Base-by-base conservation (phyloP, 805 yeast genomes). In the Saturnispora dispora region DNA sequence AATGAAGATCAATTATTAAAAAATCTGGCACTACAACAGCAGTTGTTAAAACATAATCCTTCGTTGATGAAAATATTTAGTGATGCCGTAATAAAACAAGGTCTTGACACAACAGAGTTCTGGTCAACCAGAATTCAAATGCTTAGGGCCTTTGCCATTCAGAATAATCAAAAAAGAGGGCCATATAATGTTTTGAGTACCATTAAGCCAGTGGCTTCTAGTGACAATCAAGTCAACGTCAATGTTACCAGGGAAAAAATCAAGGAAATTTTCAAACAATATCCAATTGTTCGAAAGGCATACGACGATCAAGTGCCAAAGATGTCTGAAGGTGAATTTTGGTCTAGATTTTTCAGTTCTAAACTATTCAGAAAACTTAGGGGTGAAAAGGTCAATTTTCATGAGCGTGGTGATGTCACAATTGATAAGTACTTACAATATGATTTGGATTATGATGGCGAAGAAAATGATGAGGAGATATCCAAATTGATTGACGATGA, bases 331-430 rank as follows among this genome's bases (percentile, higher is more conserved):
- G 90, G 91, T 41, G 96, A 86, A 62, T 93, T 93, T 60, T 93
- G 99, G 99, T 88, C 96, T 10, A 72, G 97, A 55, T 93, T 93
- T 61, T 93, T 93, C 73, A 83, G 88, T 60, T 89, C 97, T 0
- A 85, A 88, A 60, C 70, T 93, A 54, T 93, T 90, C 62, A 75
- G 96, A 57, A 79, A 89, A 60, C 71, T 93, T 33, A 76, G 96
- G 63, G 99, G 99, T 53, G 98, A 93, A 62, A 82, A 81, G 57
- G 77, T 88, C 49, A 80, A 82, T 60, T 68, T 77, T 2, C 83
- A 79, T 62, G 88, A 87, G 55, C 76, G 95, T 55, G 89, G 93
- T 49, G 98, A 93, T 66, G 76, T 82, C 4, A 75, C 89, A 6
- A 72, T 93, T 53, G 99, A 93, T 66, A 83, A 85, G 60, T 93